These are phyloP conservation scores for Dichotomocladium elegans DNA, from an alignment of 371 early-diverging fungal genomes.

Conservation along the genomic window DNA sequence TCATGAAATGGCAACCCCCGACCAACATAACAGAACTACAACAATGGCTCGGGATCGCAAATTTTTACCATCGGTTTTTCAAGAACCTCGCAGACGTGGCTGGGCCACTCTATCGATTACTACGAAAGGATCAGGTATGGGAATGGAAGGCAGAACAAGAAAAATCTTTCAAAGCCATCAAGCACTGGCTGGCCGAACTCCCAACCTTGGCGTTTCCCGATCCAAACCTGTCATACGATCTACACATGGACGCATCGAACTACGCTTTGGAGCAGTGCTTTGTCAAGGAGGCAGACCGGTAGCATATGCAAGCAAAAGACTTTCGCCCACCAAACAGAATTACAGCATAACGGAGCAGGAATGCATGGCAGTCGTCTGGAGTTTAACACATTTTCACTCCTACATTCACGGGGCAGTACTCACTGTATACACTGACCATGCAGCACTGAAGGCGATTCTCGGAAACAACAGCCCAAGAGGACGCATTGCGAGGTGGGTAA, in stretches of 20 bases:
- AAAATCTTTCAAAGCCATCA: constrained; percentile 2
- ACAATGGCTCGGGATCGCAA: too few relatives aligned
- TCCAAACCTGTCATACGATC: too few relatives aligned
- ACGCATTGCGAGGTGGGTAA: not conserved
- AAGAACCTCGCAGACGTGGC: too few relatives aligned
- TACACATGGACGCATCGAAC: constrained; percentile 8
- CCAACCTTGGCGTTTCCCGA: too few relatives aligned
- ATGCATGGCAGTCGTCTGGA: not conserved
- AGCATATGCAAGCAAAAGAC: constrained; percentile 17
- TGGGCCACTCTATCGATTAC: too few relatives aligned
- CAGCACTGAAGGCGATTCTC: too few relatives aligned
- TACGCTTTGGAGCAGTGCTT: constrained; percentile 7
- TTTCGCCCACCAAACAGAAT: not conserved
- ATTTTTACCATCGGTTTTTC: too few relatives aligned
- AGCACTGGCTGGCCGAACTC: too few relatives aligned
- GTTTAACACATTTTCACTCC: not conserved
- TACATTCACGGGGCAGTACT: not conserved
- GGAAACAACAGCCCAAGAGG: too few relatives aligned
- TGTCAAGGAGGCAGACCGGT: constrained; percentile 11
- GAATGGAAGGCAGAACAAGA: constrained; percentile 1
- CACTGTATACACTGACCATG: constrained; percentile 1
- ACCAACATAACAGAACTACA: constrained; percentile 13
- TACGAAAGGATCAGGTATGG: not conserved
- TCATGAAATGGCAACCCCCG: constrained; percentile 29
- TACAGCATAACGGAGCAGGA: not conserved